Percentiles rank a stretch among this genome's conserved stretches.
These are phyloP conservation scores for Ogataea philodendri DNA, from an alignment of 805 yeast genomes.

Conservation along the genomic window DNA sequence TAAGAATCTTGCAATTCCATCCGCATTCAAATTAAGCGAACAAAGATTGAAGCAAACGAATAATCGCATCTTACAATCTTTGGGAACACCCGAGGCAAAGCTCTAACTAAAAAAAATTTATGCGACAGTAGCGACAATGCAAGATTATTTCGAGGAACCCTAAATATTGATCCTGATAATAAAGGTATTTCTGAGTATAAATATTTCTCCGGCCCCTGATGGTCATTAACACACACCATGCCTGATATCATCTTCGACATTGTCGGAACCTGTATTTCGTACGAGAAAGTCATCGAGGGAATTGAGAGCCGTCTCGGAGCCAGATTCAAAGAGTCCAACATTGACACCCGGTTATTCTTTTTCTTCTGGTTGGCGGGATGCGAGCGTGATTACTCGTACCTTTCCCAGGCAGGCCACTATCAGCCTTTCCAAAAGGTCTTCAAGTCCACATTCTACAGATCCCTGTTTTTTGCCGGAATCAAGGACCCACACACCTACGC, in stretches of 20 bases:
- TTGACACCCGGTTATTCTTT: constrained; percentile 23
- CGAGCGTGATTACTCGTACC: constrained; percentile 68
- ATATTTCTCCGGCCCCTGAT: no score
- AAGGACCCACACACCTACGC: constrained; percentile 21
- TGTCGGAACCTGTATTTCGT: constrained; percentile 32
- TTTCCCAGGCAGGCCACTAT: constrained; percentile 22
- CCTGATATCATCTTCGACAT: constrained; percentile 32
- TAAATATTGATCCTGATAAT: not conserved
- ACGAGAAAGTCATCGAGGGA: constrained; percentile 26
- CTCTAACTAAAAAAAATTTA: no score
- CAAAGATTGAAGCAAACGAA: constrained; percentile 19
- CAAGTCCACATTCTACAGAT: constrained; percentile 24
- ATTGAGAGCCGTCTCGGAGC: constrained; percentile 26
- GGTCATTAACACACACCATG: constrained; percentile 14
- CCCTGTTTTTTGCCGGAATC: constrained; percentile 24
- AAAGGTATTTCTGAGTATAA: no score
- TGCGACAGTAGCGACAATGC: no score
- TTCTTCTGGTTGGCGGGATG: constrained; percentile 48
- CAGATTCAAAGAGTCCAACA: constrained; percentile 22
- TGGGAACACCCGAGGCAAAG: constrained; percentile 6
- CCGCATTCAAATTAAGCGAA: constrained; percentile 23
- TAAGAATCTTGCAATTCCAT: constrained; percentile 20
- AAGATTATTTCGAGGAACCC: no score
- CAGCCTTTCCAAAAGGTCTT: constrained; percentile 22
- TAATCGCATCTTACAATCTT: constrained; percentile 15